These are phyloP conservation scores for Tuber magnatum DNA, from an alignment of 495 filamentous ascomycete species.

Conservation along the genomic window DNA sequence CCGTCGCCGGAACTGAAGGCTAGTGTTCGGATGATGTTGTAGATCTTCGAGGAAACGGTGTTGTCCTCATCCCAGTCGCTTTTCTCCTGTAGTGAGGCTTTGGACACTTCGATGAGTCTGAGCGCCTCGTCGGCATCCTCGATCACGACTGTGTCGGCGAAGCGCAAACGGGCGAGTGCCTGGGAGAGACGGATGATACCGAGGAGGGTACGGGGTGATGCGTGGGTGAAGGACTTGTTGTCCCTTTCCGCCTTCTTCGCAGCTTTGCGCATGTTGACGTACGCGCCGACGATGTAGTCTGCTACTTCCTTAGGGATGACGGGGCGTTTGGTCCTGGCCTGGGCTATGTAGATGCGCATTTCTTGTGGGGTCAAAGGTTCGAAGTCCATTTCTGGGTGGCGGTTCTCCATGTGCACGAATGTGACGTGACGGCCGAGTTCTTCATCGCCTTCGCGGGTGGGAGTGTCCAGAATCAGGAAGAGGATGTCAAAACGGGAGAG, in stretches of 20 bases:
- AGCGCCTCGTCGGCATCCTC: constrained; percentile 96
- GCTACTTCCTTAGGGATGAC: constrained; percentile 72
- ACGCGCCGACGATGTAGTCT: constrained; percentile 93
- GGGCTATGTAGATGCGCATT: constrained; percentile 90
- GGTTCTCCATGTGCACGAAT: constrained; percentile 94
- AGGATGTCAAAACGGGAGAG: constrained; percentile 95
- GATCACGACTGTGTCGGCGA: constrained; percentile 69
- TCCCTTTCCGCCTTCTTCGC: constrained; percentile 81
- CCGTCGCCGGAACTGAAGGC: constrained; percentile 60
- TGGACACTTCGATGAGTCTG: constrained; percentile 81
- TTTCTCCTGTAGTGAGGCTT: constrained; percentile 67
- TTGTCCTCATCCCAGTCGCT: constrained; percentile 61
- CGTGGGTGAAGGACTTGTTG: constrained; percentile 77
- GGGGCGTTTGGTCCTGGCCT: constrained; percentile 80
- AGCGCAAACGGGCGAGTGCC: constrained; percentile 87
- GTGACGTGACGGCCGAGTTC: constrained; percentile 93
- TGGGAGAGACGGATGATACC: constrained; percentile 89
- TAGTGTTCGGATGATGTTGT: constrained; percentile 79
- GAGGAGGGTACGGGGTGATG: constrained; percentile 83
- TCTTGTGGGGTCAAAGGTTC: constrained; percentile 70
- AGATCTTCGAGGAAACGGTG: constrained; percentile 82
- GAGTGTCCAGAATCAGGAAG: constrained; percentile 92
- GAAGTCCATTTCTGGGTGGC: constrained; percentile 66
- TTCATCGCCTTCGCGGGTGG: constrained; percentile 77
- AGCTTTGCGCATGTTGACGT: constrained; percentile 81